Evolutionary conservation across 176 grass and related monocot genomes (phyloP).

Genomic region (Microstegium vimineum): DNA sequence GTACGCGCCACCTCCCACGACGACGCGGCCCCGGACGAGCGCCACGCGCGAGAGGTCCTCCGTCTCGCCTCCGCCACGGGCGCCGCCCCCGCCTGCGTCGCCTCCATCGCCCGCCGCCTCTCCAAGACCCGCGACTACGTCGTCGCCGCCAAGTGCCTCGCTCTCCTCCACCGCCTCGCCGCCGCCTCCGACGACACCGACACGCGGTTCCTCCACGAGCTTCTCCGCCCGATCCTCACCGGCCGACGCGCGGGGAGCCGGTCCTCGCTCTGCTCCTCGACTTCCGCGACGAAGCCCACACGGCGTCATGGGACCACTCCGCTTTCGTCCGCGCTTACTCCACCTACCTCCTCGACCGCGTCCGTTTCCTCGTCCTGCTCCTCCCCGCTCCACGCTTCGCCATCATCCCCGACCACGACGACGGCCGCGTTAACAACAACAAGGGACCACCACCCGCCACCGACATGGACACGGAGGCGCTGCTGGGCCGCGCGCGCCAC

Average conservation of each 20-base stretch:
- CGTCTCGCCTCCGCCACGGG: conserved; percentile 26
- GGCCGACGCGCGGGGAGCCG: conserved; percentile 30
- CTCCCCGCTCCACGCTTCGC: conserved; percentile 8
- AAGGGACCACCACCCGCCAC: background rate
- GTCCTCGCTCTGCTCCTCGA: conserved; percentile 49
- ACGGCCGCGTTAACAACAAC: too few species aligned
- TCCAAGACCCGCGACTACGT: conserved; percentile 67
- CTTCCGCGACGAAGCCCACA: conserved; percentile 88
- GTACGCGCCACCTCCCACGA: conserved; percentile 78
- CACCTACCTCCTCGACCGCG: conserved; percentile 61
- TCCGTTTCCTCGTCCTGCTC: conserved; percentile 49
- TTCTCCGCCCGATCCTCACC: conserved; percentile 34
- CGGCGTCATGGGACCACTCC: conserved; percentile 73
- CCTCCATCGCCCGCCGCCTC: conserved; percentile 53
- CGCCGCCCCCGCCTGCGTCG: conserved; percentile 34
- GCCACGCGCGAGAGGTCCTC: conserved; percentile 44
- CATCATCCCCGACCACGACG: conserved; percentile 17
- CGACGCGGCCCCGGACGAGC: conserved; percentile 50
- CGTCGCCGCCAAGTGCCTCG: conserved; percentile 70
- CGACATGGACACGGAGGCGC: conserved; percentile 50
- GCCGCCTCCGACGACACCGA: background rate
- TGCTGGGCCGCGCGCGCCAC: conserved; percentile 51
- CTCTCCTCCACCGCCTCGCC: conserved; percentile 68
- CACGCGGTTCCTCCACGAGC: conserved; percentile 53
- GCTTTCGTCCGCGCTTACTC: conserved; percentile 75